Evolutionary conservation across 176 grass and related monocot species (phyloP), one percentile per base, ranked within the genome.

Genomic region (Stipa capillata): DNA sequence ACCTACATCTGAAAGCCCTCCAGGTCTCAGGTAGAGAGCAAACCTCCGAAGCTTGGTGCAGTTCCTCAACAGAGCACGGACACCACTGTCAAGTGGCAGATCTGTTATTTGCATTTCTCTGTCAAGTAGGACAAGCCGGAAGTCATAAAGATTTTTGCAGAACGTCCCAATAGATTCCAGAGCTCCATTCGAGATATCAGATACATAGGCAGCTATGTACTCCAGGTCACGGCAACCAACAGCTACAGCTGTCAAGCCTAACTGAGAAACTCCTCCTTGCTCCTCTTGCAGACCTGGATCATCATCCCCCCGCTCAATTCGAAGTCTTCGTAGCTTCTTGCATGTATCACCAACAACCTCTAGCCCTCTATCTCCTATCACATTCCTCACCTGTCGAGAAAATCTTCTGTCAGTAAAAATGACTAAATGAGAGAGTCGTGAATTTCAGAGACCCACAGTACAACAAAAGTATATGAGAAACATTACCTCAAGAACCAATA

Each of bases 231-330:
- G 87, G 67, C 90, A 95, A 67, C 90, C 92, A 39, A 90, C 83
- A 73, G 92, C 96, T 70, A 95, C 44, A 9, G 83, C 90, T 51
- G 90, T 92, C 69, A 93, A 45, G 6, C 92, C 90, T 67, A 94
- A 40, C 74, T 94, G 96, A 27, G 96, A 77, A 58, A 95, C 87
- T 39, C 88, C 45, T 28, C 92, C 96, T 52, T 93, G 92, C 81
- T 99, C 96, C 80, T 93, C 90, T 88, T 93, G 85, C 65, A 84
- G 24, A 53, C 87, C 91, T 58, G 85, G 87, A n/a, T 98, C 96
- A 83, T 95, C 96, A n/a, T 85, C 96, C 8, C 96, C 96, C 67
- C 96, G 72, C 83, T 98, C 90, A 74, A 94, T 85, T 81, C 96
- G 69, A 64, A 99, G 83, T 37, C 85, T 84, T 61, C 73, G 55